Evolutionary conservation across 2,329 filamentous ascomycete genomes (phyloP).

Genomic region (Cordyceps cateniannulata): DNA sequence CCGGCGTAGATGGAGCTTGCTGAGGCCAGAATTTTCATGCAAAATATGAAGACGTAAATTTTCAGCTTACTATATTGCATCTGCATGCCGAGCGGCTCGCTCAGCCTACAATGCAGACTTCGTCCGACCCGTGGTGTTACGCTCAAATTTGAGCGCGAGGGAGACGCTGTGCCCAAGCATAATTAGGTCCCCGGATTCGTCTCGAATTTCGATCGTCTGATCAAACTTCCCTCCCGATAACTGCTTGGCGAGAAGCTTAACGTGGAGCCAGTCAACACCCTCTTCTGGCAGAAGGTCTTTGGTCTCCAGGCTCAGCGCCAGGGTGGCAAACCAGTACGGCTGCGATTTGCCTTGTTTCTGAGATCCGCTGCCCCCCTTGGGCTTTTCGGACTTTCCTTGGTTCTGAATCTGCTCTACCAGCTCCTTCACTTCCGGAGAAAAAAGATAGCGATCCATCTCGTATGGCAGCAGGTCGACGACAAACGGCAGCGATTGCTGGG

Average conservation of each 20-base stretch:
- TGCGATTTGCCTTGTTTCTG: neutral
- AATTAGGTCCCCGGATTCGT: slow-evolving; percentile 27
- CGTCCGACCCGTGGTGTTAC: slow-evolving; percentile 10
- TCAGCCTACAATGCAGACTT: neutral
- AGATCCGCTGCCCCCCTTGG: slow-evolving; percentile 11
- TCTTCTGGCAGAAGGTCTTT: slow-evolving; percentile 61
- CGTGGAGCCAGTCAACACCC: slow-evolving; percentile 65
- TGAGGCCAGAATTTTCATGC: no score
- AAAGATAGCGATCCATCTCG: slow-evolving; percentile 33
- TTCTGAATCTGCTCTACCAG: neutral
- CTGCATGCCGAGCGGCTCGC: neutral
- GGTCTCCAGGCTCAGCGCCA: slow-evolving; percentile 64
- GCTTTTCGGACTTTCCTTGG: neutral
- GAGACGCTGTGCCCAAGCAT: slow-evolving; percentile 13
- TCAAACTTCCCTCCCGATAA: slow-evolving; percentile 66
- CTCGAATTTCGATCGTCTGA: slow-evolving; percentile 59
- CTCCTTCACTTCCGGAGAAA: slow-evolving; percentile 33
- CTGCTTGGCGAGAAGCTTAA: slow-evolving; percentile 57
- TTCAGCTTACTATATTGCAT: neutral
- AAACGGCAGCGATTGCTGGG: slow-evolving; percentile 54
- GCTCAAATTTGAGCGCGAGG: slow-evolving; percentile 12
- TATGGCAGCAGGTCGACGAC: slow-evolving; percentile 41
- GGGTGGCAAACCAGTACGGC: slow-evolving; percentile 62
- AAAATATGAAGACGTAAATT: no score
- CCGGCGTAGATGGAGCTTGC: no score